Conservation (phyloP, 352 stramenopile species). For the Aphanomyces euteiches region DNA sequence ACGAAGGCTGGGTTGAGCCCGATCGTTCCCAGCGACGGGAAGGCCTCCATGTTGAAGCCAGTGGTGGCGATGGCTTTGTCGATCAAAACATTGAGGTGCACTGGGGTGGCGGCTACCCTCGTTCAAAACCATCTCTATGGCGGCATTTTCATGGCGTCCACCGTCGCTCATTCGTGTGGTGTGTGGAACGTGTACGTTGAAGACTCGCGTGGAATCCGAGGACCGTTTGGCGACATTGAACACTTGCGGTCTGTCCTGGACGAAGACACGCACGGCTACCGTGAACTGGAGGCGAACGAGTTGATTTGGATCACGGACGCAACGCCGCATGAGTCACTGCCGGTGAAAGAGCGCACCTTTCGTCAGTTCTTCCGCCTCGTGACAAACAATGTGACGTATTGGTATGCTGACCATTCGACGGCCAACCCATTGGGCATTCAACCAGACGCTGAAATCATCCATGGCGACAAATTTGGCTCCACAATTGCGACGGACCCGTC, state of each 20-base stretch:
- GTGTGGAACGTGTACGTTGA: not conserved
- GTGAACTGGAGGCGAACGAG: conserved; percentile 30
- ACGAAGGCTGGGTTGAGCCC: conserved; percentile 31
- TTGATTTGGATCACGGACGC: conserved; percentile 33
- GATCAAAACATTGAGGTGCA: conserved; percentile 2
- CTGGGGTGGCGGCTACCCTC: conserved; percentile 23
- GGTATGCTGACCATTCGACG: conserved; percentile 34
- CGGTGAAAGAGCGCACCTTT: conserved; percentile 7
- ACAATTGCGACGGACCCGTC: too few species aligned
- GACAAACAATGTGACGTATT: conserved; percentile 28
- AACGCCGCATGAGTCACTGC: conserved; percentile 32
- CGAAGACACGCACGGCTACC: not conserved
- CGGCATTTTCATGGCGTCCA: conserved; percentile 35
- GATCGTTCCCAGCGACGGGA: conserved; percentile 24
- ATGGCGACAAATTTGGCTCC: conserved; percentile 28
- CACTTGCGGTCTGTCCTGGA: conserved; percentile 23
- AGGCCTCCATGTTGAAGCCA: conserved; percentile 32
- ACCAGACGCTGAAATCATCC: conserved; percentile 27
- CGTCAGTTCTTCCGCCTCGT: conserved; percentile 33
- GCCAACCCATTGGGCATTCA: conserved; percentile 30
- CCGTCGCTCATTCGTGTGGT: conserved; percentile 29
- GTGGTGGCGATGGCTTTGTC: not conserved
- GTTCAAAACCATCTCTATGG: conserved; percentile 24
- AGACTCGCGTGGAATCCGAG: conserved; percentile 8
- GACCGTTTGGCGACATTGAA: conserved; percentile 29